Conservation (phyloP, 2,329 filamentous ascomycete species). For the Lecanicillium sp. region DNA sequence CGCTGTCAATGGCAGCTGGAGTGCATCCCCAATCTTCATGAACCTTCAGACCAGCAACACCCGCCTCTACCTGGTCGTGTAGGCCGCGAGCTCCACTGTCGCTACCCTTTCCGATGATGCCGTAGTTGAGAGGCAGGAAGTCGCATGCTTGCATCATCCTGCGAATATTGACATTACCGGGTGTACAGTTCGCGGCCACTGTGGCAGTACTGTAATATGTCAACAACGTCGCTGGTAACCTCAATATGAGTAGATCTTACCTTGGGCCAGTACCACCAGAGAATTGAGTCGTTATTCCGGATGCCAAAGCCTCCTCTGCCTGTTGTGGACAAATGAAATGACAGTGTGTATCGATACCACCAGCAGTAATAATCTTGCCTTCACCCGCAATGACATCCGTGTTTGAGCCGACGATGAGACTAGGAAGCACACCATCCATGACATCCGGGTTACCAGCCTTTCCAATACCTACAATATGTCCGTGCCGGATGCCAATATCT, state of each 20-base stretch:
- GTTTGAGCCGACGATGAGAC: slow-evolving; percentile 76
- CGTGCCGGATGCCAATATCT: slow-evolving; percentile 88
- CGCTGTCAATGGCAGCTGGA: slow-evolving; percentile 84
- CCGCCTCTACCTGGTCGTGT: slow-evolving; percentile 72
- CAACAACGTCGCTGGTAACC: not conserved
- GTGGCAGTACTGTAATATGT: slow-evolving; percentile 60
- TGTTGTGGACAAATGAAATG: slow-evolving; percentile 96
- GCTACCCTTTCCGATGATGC: slow-evolving; percentile 91
- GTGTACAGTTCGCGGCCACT: slow-evolving; percentile 89
- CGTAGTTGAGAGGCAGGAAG: slow-evolving; percentile 73
- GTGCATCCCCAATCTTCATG: slow-evolving; percentile 96
- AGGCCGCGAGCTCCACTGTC: slow-evolving; percentile 66
- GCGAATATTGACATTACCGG: slow-evolving; percentile 71
- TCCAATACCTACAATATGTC: slow-evolving; percentile 79
- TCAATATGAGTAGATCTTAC: slow-evolving; percentile 29
- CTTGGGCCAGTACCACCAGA: slow-evolving; percentile 90
- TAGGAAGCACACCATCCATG: slow-evolving; percentile 76
- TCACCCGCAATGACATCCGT: slow-evolving; percentile 92
- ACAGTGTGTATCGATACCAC: slow-evolving; percentile 83
- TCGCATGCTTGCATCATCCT: slow-evolving; percentile 90
- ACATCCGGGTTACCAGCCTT: slow-evolving; percentile 97
- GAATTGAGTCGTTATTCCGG: slow-evolving; percentile 83
- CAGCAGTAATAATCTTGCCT: slow-evolving; percentile 83
- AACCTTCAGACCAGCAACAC: slow-evolving; percentile 83
- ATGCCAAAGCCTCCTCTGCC: slow-evolving; percentile 71